Base-by-base conservation (phyloP, 176 grass and related monocot species). In the Luzula sylvatica region DNA sequence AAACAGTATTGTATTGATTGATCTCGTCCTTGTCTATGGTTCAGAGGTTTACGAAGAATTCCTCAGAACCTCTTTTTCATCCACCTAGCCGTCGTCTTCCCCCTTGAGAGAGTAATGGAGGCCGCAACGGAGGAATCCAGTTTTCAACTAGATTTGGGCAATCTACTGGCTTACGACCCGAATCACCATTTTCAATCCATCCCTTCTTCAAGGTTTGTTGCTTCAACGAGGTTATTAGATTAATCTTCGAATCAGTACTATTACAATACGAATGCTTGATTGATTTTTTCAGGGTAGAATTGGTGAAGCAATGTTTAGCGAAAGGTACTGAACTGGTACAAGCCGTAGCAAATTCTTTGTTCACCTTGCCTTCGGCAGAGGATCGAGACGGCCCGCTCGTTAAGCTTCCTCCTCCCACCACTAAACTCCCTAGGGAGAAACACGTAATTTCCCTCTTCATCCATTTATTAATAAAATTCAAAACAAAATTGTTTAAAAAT, bases 351-450 rank as follows among this genome's bases (percentile, higher is more conserved):
- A 26, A 98, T 46, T 57, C 59, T 46, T 67, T 98, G 21, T 98
- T 98, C 55, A 58, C 65, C 7, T 73, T 98, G 56, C 75, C 93
- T 18, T 65, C 78, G 2, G 77, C 32, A 14, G 72, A 83, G 19
- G 75, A 74, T 15, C 68, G 69, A 11, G 93, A 90, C 48, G 93
- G 86, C 4, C 93, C 93, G 47, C 46, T 83, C 8, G 81, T 92
- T 50, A 66, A 48, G 46, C 66, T 98, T 30, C 86, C 74, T 13
- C 65, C 39, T 58, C 86, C 72, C 23, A 43, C 30, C 1, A 58
- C 76, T n/a, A 83, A 71, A 12, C 72, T 92, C 19, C 82, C 93
- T 11, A 77, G 86, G 7, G 92, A 90, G 65, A 92, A 98, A 70
- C 93, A 90, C 68, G 86, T 98, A 63, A 72, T 51, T 11, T 48